A percentile compares a stretch with the other conserved stretches of the same genome.
Conservation (phyloP, 2,329 filamentous ascomycete genomes). For the Colletotrichum sp. region DNA sequence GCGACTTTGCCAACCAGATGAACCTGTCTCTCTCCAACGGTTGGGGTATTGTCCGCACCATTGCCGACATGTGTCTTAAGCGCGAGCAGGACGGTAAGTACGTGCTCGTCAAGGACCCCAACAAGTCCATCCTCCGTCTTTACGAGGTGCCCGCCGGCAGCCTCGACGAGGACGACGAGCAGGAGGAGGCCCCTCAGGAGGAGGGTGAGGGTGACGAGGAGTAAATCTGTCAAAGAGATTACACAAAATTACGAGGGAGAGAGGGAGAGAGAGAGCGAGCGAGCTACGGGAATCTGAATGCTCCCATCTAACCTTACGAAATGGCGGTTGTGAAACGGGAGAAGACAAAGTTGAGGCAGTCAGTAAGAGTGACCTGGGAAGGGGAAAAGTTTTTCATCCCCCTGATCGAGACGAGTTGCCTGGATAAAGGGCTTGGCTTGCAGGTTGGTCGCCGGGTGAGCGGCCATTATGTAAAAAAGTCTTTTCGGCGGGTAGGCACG, state of each 20-base stretch:
- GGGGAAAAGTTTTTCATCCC: not conserved
- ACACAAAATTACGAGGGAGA: not conserved
- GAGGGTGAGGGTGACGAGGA: slow-evolving; percentile 40
- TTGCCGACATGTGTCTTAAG: slow-evolving; percentile 90
- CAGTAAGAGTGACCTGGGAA: not conserved
- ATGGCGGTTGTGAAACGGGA: not conserved
- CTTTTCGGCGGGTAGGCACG: slow-evolving; percentile 16
- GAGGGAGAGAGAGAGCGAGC: not conserved
- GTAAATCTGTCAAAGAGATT: slow-evolving; percentile 23
- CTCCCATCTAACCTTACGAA: not conserved
- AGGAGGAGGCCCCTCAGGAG: slow-evolving; percentile 62
- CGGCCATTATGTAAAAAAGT: slow-evolving; percentile 22
- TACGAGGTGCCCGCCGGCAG: slow-evolving; percentile 89
- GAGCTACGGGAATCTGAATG: not conserved
- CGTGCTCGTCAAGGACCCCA: slow-evolving; percentile 87
- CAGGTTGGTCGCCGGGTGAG: slow-evolving; percentile 7
- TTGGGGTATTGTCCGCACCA: slow-evolving; percentile 98
- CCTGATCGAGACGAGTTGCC: not conserved
- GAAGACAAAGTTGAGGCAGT: not conserved
- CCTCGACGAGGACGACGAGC: slow-evolving; percentile 89
- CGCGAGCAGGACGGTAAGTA: slow-evolving; percentile 78
- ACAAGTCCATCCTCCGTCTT: slow-evolving; percentile 92
- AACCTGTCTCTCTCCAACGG: slow-evolving; percentile 96
- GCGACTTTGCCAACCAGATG: slow-evolving; percentile 97
- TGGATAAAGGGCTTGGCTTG: slow-evolving; percentile 14